Base-by-base conservation (phyloP, 768 basidiomycete species). In the Pseudohyphozyma bogoriensis region DNA sequence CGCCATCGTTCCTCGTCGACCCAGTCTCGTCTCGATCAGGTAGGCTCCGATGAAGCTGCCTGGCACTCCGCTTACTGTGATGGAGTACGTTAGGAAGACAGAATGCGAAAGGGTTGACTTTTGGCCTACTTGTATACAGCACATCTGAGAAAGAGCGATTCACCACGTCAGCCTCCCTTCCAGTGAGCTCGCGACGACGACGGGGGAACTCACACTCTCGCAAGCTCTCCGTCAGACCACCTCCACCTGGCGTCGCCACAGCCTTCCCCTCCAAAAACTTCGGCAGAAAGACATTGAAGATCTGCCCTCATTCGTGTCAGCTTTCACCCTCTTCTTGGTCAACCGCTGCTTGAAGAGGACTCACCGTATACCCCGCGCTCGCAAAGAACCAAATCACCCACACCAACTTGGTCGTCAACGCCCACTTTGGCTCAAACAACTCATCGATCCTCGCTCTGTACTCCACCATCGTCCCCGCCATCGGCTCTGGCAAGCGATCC, bases 271-370 rank as follows among this genome's bases (percentile, higher is more conserved):
- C 90, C 39, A 93, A 75, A 15, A 91, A 76, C 69, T 88, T 92
- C 0, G 90, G 90, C 24, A 91, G 79, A 70, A 82, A 93, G 31
- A 90, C 87, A 70, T 92, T 93, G 74, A 93, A 92, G 84, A 93
- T 89, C 69, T 83, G 89, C 0, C 82, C 86, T n/a, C n/a, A n/a
- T n/a, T n/a, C 87, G 58, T 26, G 56, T 45, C 1, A n/a, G n/a
- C 35, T 4, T 18, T 36, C 24, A 45, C 24, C 13, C 6, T 12
- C 15, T 13, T 35, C 55, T 24, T 16, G 22, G 2, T 1, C 16
- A 24, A n/a, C 3, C 16, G 33, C 36, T 11, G 20, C 4, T 4
- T 13, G 39, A 49, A 20, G 20, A 37, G 10, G 24, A 58, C 51
- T 35, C 24, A 61, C 64, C 12, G 66, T 69, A 31, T 55, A 63